Evolutionary conservation across 352 stramenopile genomes (phyloP).

Genomic region (Pythium utonaiense): DNA sequence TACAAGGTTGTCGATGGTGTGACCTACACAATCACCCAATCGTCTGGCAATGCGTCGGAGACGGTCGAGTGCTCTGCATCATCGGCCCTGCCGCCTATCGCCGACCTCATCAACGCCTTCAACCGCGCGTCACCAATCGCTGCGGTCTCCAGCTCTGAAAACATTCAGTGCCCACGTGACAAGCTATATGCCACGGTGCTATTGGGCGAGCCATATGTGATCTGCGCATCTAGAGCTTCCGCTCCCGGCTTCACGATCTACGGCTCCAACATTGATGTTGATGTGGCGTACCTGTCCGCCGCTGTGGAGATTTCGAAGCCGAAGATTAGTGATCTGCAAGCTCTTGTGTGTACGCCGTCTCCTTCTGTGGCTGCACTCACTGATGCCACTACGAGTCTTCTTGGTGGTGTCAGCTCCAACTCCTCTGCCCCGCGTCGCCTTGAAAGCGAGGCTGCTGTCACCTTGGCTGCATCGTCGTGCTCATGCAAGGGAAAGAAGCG

Average conservation of each 20-base stretch:
- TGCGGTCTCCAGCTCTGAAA: constrained; percentile 31
- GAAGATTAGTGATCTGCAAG: constrained; percentile 2
- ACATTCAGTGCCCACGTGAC: constrained; percentile 35
- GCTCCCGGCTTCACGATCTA: constrained; percentile 26
- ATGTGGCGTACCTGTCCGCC: constrained; percentile 13
- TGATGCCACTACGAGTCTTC: neutral
- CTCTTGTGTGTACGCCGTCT: neutral
- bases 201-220: constrained; percentile 36
- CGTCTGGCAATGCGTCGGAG: neutral
- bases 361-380: neutral
- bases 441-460: constrained; percentile 16
- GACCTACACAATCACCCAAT: constrained; percentile 15
- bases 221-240: constrained; percentile 24
- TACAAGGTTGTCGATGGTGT: constrained; percentile 35
- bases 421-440: constrained; percentile 17
- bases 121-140: constrained; percentile 29
- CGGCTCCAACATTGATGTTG: constrained; percentile 36
- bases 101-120: constrained; percentile 33
- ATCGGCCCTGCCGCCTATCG: constrained; percentile 21
- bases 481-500: constrained; percentile 32
- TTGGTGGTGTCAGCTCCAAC: neutral
- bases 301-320: constrained; percentile 23
- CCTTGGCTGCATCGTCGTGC: constrained; percentile 26
- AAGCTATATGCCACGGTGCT: constrained; percentile 41
- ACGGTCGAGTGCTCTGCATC: neutral